These are phyloP conservation scores for Cytidiella melzeri DNA, from an alignment of 768 basidiomycete species.

Conservation along the genomic window DNA sequence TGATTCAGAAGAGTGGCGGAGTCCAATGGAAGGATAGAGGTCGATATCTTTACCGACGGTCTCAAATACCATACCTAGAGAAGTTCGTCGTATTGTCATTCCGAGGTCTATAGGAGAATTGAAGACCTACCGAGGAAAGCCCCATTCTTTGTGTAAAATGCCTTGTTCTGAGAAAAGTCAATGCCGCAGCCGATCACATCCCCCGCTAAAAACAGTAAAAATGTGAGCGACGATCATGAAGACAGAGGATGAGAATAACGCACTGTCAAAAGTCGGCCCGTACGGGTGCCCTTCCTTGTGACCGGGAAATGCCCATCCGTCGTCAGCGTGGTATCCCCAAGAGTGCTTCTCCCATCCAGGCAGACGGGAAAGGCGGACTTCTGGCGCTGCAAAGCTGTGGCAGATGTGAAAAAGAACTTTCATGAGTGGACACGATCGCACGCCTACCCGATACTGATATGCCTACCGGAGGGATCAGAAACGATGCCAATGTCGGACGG, in stretches of 20 bases:
- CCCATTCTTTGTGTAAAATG: conserved; percentile 91
- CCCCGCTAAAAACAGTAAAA: conserved; percentile 45
- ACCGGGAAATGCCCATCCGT: conserved; percentile 70
- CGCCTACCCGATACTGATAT: conserved; percentile 74
- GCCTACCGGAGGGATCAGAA: conserved; percentile 35
- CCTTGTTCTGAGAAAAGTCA: conserved; percentile 74
- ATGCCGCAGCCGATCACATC: conserved; percentile 91
- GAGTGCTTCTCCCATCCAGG: conserved; percentile 84
- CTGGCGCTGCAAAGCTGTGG: conserved; percentile 58
- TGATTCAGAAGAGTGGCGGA: conserved; percentile 74
- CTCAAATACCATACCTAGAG: conserved; percentile 61
- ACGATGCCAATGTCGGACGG: conserved; percentile 11
- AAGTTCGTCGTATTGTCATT: neutral
- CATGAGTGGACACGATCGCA: too few species aligned
- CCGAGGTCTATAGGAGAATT: conserved; percentile 8
- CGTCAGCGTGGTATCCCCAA: conserved; percentile 94
- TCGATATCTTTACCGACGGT: conserved; percentile 59
- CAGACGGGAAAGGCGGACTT: conserved; percentile 63
- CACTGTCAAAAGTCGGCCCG: conserved; percentile 79
- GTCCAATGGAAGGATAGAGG: conserved; percentile 83
- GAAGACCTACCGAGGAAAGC: conserved; percentile 35
- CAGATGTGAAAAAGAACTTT: neutral
- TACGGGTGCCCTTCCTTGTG: conserved; percentile 68
- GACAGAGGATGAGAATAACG: conserved; percentile 20
- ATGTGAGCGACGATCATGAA: neutral